Base-by-base conservation (phyloP, 2,329 filamentous ascomycete genomes). In the Pseudogymnoascus sp. region DNA sequence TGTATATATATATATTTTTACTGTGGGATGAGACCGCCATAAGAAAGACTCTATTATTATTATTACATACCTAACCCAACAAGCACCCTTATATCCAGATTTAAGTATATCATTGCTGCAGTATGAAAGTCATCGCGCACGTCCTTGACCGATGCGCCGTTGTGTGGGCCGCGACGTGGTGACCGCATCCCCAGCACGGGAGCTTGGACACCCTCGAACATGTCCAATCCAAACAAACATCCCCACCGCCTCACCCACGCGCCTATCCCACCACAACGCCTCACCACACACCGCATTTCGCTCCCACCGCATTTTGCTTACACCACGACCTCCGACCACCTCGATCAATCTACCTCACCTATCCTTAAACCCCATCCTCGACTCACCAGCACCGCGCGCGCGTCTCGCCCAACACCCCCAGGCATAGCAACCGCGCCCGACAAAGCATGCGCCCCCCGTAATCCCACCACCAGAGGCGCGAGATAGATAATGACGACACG, bases 181-280 rank as follows among this genome's bases (percentile, higher is more conserved):
- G 44, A 53, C 44, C 44, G 44, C 44, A 53, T 53, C 44, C 10
- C 14, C 23, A 31, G 6, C 44, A 28, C 23, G 18, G 23, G 14
- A 31, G 44, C 44, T 53, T 53, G 44, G 44, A 53, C 44, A 53
- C 44, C 11, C 44, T 31, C 44, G 14, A n/a, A n/a, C n/a, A 31
- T 46, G 23, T 31, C 44, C 23, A 53, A 31, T 53, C 44, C 44
- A 53, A 53, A 53, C 44, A 53, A 53, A 53, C 44, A 53, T 53
- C 44, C 44, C 44, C 23, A 53, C 44, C 23, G 23, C 44, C 14
- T n/a, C 14, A n/a, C 23, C n/a, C 23, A 53, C 44, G 44, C 44
- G 44, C 44, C 44, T 16, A 34, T 25, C n/a, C 44, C 21, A 28
- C 44, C 44, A 53, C 44, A 53, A 53, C 44, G 11, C 11, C 5